A percentile compares a stretch with the other conserved stretches of the same genome.
Conservation (phyloP, 805 yeast genomes). For the Suhomyces kilbournensis region DNA sequence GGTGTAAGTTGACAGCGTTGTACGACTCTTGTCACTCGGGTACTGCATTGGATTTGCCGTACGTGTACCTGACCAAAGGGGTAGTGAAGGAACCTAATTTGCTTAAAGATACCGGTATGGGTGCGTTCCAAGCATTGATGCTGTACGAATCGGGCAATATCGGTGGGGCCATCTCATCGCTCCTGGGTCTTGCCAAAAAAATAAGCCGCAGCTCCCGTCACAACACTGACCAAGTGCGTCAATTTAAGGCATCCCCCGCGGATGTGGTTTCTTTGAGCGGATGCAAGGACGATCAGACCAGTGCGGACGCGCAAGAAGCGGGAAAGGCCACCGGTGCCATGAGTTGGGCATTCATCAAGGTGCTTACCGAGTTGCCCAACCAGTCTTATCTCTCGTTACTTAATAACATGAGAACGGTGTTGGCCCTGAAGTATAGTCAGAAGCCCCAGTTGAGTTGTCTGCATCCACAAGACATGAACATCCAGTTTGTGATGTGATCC, state of each 20-base stretch:
- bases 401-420: conserved; percentile 35
- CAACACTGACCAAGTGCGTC: conserved; percentile 24
- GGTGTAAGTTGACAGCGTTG: conserved; percentile 38
- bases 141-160: conserved; percentile 34
- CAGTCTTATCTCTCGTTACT: conserved; percentile 35
- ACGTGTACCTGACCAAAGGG: conserved; percentile 40
- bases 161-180: conserved; percentile 36
- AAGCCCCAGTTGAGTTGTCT: conserved; percentile 40
- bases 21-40: conserved; percentile 42
- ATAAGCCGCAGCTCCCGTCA: conserved; percentile 17
- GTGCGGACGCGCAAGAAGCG: conserved; percentile 36
- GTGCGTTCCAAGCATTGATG: conserved; percentile 30
- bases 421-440: conserved; percentile 32
- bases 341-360: conserved; percentile 37
- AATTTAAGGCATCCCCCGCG: conserved; percentile 34
- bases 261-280: conserved; percentile 37
- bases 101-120: conserved; percentile 35
- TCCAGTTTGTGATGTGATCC: conserved; percentile 29
- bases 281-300: conserved; percentile 40
- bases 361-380: conserved; percentile 25
- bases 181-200: conserved; percentile 33
- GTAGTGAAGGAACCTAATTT: conserved; percentile 38
- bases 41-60: conserved; percentile 39
- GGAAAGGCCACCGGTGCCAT: conserved; percentile 40
- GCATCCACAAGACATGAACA: conserved; percentile 39